Conservation (phyloP, 352 stramenopile genomes). For the Phytophthora rubi region DNA sequence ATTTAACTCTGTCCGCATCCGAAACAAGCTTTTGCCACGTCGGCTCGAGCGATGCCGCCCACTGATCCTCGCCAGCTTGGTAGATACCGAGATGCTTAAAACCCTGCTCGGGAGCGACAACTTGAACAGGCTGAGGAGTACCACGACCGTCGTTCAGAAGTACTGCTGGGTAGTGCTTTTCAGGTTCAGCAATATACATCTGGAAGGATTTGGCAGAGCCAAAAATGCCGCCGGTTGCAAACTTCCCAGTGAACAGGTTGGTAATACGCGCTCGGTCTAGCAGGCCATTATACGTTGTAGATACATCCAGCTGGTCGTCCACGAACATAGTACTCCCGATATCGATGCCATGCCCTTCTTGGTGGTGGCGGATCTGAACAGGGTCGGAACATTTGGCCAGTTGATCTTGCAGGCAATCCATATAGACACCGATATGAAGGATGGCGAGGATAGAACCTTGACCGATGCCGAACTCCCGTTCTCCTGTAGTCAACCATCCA, state of each 20-base stretch:
- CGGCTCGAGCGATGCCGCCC: neutral
- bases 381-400: neutral
- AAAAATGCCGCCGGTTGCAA: neutral
- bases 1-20: neutral
- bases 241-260: neutral
- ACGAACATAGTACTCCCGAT: neutral
- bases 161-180: neutral
- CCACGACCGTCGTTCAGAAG: neutral
- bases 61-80: neutral
- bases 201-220: neutral
- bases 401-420: neutral
- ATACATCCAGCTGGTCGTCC: neutral
- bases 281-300: neutral
- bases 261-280: neutral
- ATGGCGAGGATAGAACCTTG: conserved; percentile 1
- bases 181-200: neutral
- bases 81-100: neutral
- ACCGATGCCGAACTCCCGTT: conserved; percentile 1
- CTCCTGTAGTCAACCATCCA: neutral
- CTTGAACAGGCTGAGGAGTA: neutral
- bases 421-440: neutral
- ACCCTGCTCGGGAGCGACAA: neutral
- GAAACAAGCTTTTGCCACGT: neutral
- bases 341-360: neutral
- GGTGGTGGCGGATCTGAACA: neutral